Evolutionary conservation across 2,329 filamentous ascomycete genomes (phyloP), one percentile per base, ranked within the genome.

Genomic region (Hymenoscyphus fructigenus): DNA sequence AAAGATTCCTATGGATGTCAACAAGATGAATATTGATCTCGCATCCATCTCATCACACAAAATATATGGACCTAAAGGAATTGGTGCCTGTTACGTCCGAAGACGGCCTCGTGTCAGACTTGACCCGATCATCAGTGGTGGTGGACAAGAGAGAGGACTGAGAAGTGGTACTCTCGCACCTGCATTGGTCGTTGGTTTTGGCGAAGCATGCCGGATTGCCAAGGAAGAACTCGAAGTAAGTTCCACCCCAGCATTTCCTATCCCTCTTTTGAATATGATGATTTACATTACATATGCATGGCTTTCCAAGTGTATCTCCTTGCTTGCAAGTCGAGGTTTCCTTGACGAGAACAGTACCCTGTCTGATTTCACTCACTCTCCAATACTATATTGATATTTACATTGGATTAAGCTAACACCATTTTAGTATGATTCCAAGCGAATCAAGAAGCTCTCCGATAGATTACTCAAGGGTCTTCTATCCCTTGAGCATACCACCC

Each of bases 41-140:
- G 97, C 99, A 94, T 98, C 94, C 34, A 97, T 99, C 67, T 98
- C 95, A 9, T 93, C 92, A 34, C 95, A 99, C 81, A 99, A 99
- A 81, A 96, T 99, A 62, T 99, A 99, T 76, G 95, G 95, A 29
- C 95, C 95, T 62, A 99, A 97, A 83, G 95, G 95, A 38, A 91
- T 99, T 64, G 95, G 95, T 65, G 95, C 95, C 65, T 99, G 95
- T 80, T 99, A 94, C 75, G 92, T 99, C 59, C 90, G 95, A 74
- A 88, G 95, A 81, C 86, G 95, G 65, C 95, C 95, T 1, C 89
- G 94, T 77, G 95, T 99, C 71, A 91, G 95, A 78, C 82, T 99
- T 65, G 95, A 99, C 66, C 95, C 95, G 60, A 90, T 99, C 76
- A 99, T 99, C 80, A 96, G 88, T 63, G 95, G 95, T 67, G 95